Percentiles rank a stretch among this genome's conserved stretches.
These are phyloP conservation scores for Sedum album DNA, from an alignment of 164 flowering plant species.

Conservation along the genomic window DNA sequence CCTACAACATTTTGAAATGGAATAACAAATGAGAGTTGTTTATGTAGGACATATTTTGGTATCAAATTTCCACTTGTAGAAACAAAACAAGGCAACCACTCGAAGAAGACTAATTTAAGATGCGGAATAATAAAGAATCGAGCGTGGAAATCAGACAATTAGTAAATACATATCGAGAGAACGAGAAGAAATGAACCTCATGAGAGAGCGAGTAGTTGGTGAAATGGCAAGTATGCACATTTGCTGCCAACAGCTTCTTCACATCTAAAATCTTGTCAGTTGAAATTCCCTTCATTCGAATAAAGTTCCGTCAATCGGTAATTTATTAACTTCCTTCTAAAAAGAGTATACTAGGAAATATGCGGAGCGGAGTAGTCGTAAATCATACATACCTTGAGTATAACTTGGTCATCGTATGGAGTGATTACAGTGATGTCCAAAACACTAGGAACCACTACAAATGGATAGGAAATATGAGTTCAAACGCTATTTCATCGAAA, in stretches of 20 bases:
- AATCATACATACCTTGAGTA: slow-evolving; percentile 52
- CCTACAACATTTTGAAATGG: slow-evolving; percentile 27
- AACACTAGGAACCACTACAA: slow-evolving; percentile 64
- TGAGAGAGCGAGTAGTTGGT: slow-evolving; percentile 85
- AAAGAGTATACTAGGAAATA: background rate
- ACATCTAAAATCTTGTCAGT: slow-evolving; percentile 92
- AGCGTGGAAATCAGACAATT: too few species aligned
- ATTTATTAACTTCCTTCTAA: background rate
- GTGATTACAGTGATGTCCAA: slow-evolving; percentile 72
- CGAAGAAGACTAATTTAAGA: background rate
- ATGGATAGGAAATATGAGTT: slow-evolving; percentile 2
- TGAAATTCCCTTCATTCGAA: slow-evolving; percentile 67
- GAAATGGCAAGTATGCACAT: slow-evolving; percentile 83
- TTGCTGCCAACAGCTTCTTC: slow-evolving; percentile 51
- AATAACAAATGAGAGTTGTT: background rate
- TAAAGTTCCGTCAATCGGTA: background rate
- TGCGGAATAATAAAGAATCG: background rate
- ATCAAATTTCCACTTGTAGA: background rate
- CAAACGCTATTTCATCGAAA: too few species aligned
- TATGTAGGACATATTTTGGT: background rate
- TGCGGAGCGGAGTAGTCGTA: background rate
- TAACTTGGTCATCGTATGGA: slow-evolving; percentile 68
- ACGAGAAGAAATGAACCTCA: slow-evolving; percentile 37
- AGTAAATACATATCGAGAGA: background rate
- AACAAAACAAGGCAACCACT: background rate